Conservation (phyloP, 2,329 filamentous ascomycete species). For the Beauveria varroae region DNA sequence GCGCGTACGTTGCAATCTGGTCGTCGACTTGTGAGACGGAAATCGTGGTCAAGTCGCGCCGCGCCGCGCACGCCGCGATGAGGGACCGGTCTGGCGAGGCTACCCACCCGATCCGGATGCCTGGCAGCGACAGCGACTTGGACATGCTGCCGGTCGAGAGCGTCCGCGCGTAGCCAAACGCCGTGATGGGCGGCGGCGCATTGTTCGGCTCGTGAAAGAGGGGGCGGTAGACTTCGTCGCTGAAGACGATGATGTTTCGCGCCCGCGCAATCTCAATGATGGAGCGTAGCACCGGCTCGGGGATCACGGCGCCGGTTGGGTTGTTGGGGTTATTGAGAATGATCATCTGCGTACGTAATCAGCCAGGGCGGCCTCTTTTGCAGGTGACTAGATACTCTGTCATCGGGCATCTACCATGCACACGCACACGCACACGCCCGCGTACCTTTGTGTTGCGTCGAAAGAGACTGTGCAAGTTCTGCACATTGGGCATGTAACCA, state of each 20-base stretch:
- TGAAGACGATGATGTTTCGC: slow-evolving; percentile 58
- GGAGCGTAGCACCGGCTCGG: slow-evolving; percentile 48
- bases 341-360: slow-evolving; percentile 30
- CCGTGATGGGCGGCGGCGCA: slow-evolving; percentile 57
- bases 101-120: slow-evolving; percentile 77
- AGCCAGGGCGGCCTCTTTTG: background rate
- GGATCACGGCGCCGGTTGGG: slow-evolving; percentile 66
- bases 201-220: slow-evolving; percentile 60
- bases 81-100: slow-evolving; percentile 57
- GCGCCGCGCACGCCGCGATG: slow-evolving; percentile 54
- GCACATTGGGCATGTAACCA: slow-evolving; percentile 58
- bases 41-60: slow-evolving; percentile 79
- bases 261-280: slow-evolving; percentile 57
- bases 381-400: slow-evolving; percentile 17
- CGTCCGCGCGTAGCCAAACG: slow-evolving; percentile 62
- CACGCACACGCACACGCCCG: slow-evolving; percentile 25
- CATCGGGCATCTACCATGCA: background rate
- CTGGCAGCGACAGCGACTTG: slow-evolving; percentile 77
- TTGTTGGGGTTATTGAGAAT: slow-evolving; percentile 72
- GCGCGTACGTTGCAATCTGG: slow-evolving; percentile 65
- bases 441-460: slow-evolving; percentile 61
- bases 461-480: slow-evolving; percentile 58
- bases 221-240: slow-evolving; percentile 78
- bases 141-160: slow-evolving; percentile 75
- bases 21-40: slow-evolving; percentile 62